Percentiles rank a stretch among this genome's conserved stretches.
These are phyloP conservation scores for Lupinus albus DNA, from an alignment of 306 rosid genomes.

Conservation along the genomic window DNA sequence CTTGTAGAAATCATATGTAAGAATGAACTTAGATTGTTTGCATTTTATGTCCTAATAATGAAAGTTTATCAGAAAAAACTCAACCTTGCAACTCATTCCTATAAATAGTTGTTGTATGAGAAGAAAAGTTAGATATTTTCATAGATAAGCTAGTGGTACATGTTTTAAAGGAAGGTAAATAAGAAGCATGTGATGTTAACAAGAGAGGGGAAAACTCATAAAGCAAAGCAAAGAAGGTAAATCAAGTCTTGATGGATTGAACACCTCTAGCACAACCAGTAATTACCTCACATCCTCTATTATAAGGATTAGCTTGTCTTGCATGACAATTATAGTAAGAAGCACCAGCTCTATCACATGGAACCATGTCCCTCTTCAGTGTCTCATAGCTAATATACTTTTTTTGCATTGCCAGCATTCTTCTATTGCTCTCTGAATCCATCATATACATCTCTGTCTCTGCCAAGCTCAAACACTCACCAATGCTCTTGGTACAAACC, in stretches of 20 bases:
- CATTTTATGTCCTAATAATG: conserved; percentile 15
- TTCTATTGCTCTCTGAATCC: conserved; percentile 76
- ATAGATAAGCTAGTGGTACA: conserved; percentile 32
- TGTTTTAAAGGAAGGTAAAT: conserved; percentile 17
- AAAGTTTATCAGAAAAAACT: conserved; percentile 21
- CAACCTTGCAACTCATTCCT: conserved; percentile 9
- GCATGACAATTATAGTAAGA: conserved; percentile 85
- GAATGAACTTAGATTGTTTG: conserved; percentile 5
- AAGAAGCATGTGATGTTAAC: conserved; percentile 38
- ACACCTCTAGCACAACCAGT: conserved; percentile 83
- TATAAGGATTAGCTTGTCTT: conserved; percentile 67
- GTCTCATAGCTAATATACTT: conserved; percentile 88
- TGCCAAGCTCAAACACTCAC: conserved; percentile 54
- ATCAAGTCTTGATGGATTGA: conserved; percentile 37
- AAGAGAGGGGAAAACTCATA: conserved; percentile 30
- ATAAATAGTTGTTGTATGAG: not conserved
- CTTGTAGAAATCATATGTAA: not conserved
- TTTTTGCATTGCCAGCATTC: conserved; percentile 73
- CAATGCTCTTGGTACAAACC: conserved; percentile 58
- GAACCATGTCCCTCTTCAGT: conserved; percentile 79
- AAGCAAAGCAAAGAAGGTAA: conserved; percentile 22
- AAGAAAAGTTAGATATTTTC: conserved; percentile 33
- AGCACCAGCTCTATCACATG: conserved; percentile 80
- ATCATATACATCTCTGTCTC: conserved; percentile 55
- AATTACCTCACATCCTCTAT: conserved; percentile 84